A percentile compares a stretch with the other conserved stretches of the same genome.
Conservation (phyloP, 2,329 filamentous ascomycete genomes). For the Leptographium procerum region DNA sequence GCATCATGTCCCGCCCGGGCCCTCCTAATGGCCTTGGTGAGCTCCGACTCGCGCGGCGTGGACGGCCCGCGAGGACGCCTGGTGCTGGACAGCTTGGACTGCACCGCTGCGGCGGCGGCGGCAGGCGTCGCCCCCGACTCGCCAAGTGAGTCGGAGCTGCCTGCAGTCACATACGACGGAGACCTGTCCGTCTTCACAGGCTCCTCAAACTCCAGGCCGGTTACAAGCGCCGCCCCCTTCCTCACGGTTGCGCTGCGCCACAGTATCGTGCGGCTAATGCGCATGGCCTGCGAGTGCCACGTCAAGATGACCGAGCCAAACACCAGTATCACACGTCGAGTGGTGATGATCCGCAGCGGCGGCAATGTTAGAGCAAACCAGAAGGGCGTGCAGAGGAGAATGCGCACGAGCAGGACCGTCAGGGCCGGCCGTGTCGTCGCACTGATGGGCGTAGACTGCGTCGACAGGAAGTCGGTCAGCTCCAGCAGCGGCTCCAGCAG, state of each 20-base stretch:
- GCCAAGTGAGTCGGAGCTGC: slow-evolving; percentile 14
- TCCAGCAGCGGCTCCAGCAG: slow-evolving; percentile 79
- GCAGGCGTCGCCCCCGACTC: slow-evolving; percentile 9
- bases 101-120: slow-evolving; percentile 9
- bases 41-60: slow-evolving; percentile 31
- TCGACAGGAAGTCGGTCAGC: slow-evolving; percentile 87
- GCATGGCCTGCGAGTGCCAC: slow-evolving; percentile 81
- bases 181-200: slow-evolving; percentile 22
- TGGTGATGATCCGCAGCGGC: slow-evolving; percentile 75
- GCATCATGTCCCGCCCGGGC: slow-evolving; percentile 41
- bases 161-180: slow-evolving; percentile 15
- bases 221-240: slow-evolving; percentile 57
- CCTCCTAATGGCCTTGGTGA: slow-evolving; percentile 31
- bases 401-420: slow-evolving; percentile 79
- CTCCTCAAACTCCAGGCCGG: slow-evolving; percentile 63
- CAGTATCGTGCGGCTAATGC: slow-evolving; percentile 74
- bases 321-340: slow-evolving; percentile 70
- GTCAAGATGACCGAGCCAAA: slow-evolving; percentile 79
- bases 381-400: slow-evolving; percentile 75
- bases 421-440: slow-evolving; percentile 84
- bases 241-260: slow-evolving; percentile 79
- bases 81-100: slow-evolving; percentile 13
- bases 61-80: slow-evolving; percentile 17
- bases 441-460: slow-evolving; percentile 78
- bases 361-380: slow-evolving; percentile 73